phyloP scores from a whole-genome alignment of 176 grass and related monocot genomes.

The Elymus sibiricus region DNA sequence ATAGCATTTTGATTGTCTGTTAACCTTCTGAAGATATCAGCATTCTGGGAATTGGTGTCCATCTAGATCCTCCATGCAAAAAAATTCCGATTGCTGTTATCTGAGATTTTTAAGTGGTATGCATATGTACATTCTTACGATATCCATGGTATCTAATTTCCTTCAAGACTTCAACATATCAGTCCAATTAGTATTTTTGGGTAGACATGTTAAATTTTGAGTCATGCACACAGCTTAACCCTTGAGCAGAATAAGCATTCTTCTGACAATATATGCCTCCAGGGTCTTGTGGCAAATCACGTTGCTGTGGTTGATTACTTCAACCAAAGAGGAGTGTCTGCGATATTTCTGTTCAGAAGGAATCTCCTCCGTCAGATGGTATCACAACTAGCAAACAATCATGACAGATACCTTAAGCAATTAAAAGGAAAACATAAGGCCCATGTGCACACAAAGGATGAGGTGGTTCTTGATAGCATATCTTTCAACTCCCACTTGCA shows the following conservation, averaged over 20 bases:
- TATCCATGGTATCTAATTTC: background rate
- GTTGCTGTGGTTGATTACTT: slow-evolving; percentile 63
- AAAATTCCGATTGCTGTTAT: background rate
- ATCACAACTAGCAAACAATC: slow-evolving; percentile 70
- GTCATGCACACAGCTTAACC: background rate
- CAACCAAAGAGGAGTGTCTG: slow-evolving; percentile 57
- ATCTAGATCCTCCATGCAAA: background rate
- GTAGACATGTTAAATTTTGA: background rate
- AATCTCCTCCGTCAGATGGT: slow-evolving; percentile 80
- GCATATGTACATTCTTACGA: background rate
- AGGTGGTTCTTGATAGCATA: slow-evolving; percentile 36
- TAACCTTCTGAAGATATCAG: background rate
- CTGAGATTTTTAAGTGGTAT: background rate
- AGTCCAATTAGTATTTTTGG: background rate
- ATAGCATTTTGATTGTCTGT: slow-evolving; percentile 2
- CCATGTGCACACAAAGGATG: slow-evolving; percentile 69
- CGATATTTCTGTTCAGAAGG: slow-evolving; percentile 83
- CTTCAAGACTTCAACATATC: background rate
- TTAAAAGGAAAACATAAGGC: slow-evolving; percentile 92
- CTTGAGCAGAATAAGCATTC: background rate
- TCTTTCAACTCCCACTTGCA: background rate
- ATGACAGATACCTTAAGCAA: slow-evolving; percentile 77
- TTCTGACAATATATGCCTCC: slow-evolving; percentile 29
- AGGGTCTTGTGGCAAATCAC: slow-evolving; percentile 78
- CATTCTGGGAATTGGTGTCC: background rate